Conservation (phyloP, 2,329 filamentous ascomycete species). For the Fusarium keratoplasticum region DNA sequence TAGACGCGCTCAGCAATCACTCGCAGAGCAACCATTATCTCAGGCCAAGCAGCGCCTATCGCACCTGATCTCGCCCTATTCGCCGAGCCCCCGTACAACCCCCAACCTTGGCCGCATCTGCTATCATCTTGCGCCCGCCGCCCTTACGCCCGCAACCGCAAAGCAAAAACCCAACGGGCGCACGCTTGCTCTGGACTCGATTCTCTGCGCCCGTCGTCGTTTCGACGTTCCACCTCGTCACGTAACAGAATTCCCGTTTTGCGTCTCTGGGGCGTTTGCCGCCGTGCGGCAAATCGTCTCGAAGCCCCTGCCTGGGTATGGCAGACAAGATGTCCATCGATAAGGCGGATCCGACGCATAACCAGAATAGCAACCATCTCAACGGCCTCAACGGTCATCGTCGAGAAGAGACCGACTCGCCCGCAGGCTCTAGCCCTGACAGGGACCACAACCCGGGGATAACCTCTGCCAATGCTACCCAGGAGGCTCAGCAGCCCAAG, state of each 20-base stretch:
- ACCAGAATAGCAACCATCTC: conserved; percentile 49
- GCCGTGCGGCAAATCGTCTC: conserved; percentile 52
- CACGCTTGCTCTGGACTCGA: conserved; percentile 46
- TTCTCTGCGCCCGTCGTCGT: conserved; percentile 45
- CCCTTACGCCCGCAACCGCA: conserved; percentile 53
- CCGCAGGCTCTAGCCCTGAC: conserved; percentile 70
- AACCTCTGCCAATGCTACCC: conserved; percentile 50
- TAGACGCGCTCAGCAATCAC: conserved; percentile 40
- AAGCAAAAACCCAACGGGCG: conserved; percentile 52
- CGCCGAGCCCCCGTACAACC: conserved; percentile 43
- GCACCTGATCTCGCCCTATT: conserved; percentile 25
- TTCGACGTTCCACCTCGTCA: conserved; percentile 47
- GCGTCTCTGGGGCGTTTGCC: conserved; percentile 51
- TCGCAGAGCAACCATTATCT: conserved; percentile 18
- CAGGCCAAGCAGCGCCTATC: conserved; percentile 33
- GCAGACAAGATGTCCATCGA: conserved; percentile 77
- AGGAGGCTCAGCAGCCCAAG: conserved; percentile 79
- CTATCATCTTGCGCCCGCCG: conserved; percentile 49
- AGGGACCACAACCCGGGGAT: conserved; percentile 58
- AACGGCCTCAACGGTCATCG: conserved; percentile 51
- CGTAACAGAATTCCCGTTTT: conserved; percentile 52
- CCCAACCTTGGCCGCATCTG: conserved; percentile 44
- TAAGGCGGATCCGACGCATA: conserved; percentile 55
- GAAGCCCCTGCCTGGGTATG: conserved; percentile 58
- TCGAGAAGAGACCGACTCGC: conserved; percentile 71